A percentile compares a stretch with the other conserved stretches of the same genome.
Conservation (phyloP, 2,329 filamentous ascomycete genomes). For the Coniochaeta sp. region DNA sequence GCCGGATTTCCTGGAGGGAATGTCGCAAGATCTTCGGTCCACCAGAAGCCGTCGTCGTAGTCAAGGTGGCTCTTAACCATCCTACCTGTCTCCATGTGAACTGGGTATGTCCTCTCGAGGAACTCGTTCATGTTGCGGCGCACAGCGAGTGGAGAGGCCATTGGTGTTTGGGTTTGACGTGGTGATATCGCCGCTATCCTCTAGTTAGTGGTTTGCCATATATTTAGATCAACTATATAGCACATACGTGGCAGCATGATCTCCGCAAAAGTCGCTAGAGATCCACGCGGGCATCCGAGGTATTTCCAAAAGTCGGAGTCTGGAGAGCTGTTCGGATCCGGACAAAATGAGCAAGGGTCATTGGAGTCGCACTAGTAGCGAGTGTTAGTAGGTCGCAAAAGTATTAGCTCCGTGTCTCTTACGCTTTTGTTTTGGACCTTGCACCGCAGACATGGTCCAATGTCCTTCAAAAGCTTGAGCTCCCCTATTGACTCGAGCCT, state of each 20-base stretch:
- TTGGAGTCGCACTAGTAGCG: conserved; percentile 40
- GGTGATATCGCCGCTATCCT: conserved; percentile 37
- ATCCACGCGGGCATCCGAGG: conserved; percentile 44
- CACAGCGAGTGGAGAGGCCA: conserved; percentile 41
- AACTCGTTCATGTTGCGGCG: conserved; percentile 46
- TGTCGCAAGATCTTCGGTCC: conserved; percentile 42
- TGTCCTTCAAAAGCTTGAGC: conserved; percentile 40
- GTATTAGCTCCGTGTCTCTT: conserved; percentile 13
- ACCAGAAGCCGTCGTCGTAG: conserved; percentile 52
- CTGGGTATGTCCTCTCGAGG: conserved; percentile 37
- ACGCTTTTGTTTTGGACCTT: conserved; percentile 39
- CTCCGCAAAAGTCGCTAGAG: conserved; percentile 39
- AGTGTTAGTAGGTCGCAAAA: background rate
- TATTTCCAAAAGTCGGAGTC: conserved; percentile 38
- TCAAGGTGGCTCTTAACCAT: conserved; percentile 39
- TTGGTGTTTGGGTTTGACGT: conserved; percentile 40
- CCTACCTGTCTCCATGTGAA: conserved; percentile 30
- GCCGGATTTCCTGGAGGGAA: conserved; percentile 30
- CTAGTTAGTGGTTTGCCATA: conserved; percentile 14
- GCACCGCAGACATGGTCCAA: conserved; percentile 45
- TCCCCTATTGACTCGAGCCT: conserved; percentile 52
- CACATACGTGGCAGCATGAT: conserved; percentile 42
- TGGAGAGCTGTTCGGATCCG: conserved; percentile 27
- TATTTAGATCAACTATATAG: background rate
- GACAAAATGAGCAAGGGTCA: conserved; percentile 41